Base-by-base conservation (phyloP, 345 rosid genomes). In the Cardamine occulta region DNA sequence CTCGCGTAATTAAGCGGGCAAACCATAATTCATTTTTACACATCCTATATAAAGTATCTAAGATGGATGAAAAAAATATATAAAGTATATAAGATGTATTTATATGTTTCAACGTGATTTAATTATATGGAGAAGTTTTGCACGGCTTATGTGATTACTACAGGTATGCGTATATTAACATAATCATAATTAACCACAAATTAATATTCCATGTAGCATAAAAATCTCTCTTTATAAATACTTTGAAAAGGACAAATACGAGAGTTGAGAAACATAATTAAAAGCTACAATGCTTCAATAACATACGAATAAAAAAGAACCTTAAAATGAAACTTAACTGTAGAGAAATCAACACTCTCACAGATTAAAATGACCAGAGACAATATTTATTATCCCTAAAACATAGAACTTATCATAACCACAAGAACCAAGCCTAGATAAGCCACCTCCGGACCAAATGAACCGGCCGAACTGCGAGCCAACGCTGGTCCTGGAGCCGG, bases 391-490 rank as follows among this genome's bases (percentile, higher is more conserved):
- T 4, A 49, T 14, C 42, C 44, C 45, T 78, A 78, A 53, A 60
- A 9, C 54, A 73, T 13, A 42, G 0, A 66, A 32, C 45, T 66
- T 42, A 72, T 60, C 39, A 78, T 53, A 60, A 53, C 47, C 35
- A 66, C 65, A 45, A 78, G 40, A 58, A 72, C 31, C 74, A 53
- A 45, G 19, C 49, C 19, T 45, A n/a, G 7, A 15, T 15, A 45
- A 45, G 7, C 63, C 42, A 47, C 0, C 26, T 31, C 58, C 8
- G 74, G 64, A 59, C 28, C 23, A 53, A 52, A 45, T 60, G 54
- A 66, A 72, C 64, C 42, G 2, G 77, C 78, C 8, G 81, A 73
- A 45, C 34, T 78, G 35, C 21, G 65, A 78, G 74, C 70, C 4
- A 26, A 23, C 4, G 10, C 49, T 0, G 81, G 81, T 21, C 56